Conservation (phyloP, 176 grass and related monocot genomes). For the Lolium perenne region DNA sequence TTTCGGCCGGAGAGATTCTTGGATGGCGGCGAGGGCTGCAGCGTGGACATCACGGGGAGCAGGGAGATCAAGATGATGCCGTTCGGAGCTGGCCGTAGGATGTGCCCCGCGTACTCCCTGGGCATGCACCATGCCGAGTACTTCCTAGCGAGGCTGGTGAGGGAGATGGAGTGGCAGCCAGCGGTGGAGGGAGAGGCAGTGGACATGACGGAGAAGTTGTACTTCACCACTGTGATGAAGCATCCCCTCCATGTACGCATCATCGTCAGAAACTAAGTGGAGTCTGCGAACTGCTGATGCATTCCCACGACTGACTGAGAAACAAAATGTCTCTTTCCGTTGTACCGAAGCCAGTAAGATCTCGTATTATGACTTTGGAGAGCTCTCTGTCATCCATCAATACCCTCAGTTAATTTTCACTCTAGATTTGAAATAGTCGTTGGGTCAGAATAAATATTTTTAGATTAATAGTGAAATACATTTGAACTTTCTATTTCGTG, state of each 20-base stretch:
- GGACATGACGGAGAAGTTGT: conserved; percentile 1
- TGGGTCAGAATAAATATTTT: no score
- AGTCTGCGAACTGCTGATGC: not conserved
- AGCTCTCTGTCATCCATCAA: no score
- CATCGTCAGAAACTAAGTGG: not conserved
- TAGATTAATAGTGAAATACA: no score
- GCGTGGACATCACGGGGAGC: conserved; percentile 48
- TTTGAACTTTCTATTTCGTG: no score
- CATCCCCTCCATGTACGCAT: conserved; percentile 15
- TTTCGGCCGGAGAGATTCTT: conserved; percentile 54
- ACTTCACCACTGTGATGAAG: not conserved
- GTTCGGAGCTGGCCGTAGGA: conserved; percentile 46
- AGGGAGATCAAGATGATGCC: conserved; percentile 66
- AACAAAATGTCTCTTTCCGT: not conserved
- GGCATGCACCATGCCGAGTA: conserved; percentile 13
- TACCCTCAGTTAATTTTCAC: no score
- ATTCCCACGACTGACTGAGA: no score
- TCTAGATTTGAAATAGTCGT: no score
- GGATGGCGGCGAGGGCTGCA: conserved; percentile 42
- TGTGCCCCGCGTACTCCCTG: conserved; percentile 41
- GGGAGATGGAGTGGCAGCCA: not conserved
- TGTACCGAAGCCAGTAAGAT: no score
- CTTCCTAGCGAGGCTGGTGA: not conserved
- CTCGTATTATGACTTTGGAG: no score
- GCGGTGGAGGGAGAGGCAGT: not conserved